Conservation (phyloP, 352 stramenopile species). For the Peronospora destructor region DNA sequence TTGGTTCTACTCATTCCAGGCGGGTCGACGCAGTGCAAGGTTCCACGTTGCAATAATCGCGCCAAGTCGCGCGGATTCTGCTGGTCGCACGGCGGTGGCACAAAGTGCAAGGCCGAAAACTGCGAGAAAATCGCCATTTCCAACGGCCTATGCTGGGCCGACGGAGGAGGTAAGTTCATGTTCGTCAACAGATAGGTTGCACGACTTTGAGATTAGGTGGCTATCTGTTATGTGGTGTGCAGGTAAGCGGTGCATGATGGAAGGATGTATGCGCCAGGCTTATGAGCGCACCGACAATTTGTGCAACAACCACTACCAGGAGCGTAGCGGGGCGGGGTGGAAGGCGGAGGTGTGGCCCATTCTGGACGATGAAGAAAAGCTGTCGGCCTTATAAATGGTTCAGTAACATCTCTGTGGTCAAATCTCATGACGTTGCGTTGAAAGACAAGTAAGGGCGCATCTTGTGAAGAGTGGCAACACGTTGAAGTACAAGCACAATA, state of each 20-base stretch:
- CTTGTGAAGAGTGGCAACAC: conserved; percentile 9
- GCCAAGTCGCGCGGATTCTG: conserved; percentile 81
- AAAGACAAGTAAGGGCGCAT: conserved; percentile 7
- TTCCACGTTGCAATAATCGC: conserved; percentile 64
- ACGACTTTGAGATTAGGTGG: not conserved
- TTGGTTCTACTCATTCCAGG: conserved; percentile 17
- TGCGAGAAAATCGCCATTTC: conserved; percentile 81
- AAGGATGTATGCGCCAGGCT: conserved; percentile 52
- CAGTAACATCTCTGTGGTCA: conserved; percentile 13
- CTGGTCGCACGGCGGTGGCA: conserved; percentile 81
- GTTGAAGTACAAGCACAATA: conserved; percentile 4
- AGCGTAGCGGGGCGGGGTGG: conserved; percentile 19
- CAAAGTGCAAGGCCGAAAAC: conserved; percentile 58
- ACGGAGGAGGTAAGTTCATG: conserved; percentile 50
- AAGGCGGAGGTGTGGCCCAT: conserved; percentile 1
- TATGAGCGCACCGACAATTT: conserved; percentile 74
- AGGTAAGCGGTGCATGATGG: conserved; percentile 51
- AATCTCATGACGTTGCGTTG: conserved; percentile 6
- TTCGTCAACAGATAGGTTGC: not conserved
- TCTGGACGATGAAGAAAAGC: conserved; percentile 24
- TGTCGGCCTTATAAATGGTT: conserved; percentile 4
- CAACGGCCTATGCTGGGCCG: conserved; percentile 67
- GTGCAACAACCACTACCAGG: conserved; percentile 57
- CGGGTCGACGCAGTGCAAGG: conserved; percentile 69
- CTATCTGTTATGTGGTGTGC: not conserved